Base-by-base conservation (phyloP, 2,329 filamentous ascomycete genomes). In the Fusarium nodosum region DNA sequence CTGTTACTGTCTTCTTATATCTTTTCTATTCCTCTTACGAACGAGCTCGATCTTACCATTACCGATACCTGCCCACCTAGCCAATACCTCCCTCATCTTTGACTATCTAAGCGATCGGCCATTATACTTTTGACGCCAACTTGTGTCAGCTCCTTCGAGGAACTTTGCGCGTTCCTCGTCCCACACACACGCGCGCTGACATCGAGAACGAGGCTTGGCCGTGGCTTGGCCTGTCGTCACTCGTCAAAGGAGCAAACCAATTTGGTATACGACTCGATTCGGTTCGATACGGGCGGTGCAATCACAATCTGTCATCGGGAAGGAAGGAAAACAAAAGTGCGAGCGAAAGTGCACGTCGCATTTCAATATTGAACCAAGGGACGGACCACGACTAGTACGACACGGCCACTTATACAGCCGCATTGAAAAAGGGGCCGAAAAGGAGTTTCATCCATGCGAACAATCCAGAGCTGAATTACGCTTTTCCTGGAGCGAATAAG, bases 121-220 rank as follows among this genome's bases (percentile, higher is more conserved):
- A 47, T 42, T 33, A 47, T 42, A 64, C 52, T 46, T 52, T 64
- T 7, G 28, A 56, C 59, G 18, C 30, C 33, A 24, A 28, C 24
- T 30, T 28, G n/a, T 28, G 18, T 60, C 24, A 13, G 51, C 66
- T 68, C 68, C 50, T 52, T 52, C 50, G 15, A 61, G 45, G 30
- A 57, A 48, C 55, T 63, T 48, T 51, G 56, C 53, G 59, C 56
- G 56, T 51, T 59, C 26, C 48, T 44, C 26, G 45, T 71, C 66
- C 66, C 63, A 70, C 69, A 50, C 34, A 50, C 34, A 50, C 67
- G 65, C 36, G 68, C 59, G 68, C 69, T 70, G 64, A 56, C 57
- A 62, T 62, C 31, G 53, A 59, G 33, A 42, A 39, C 30, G 52
- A 58, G 61, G 67, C 72, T 74, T 74, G 69, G 69, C 60, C 51